Base-by-base conservation (phyloP, 768 basidiomycete species). In the Gymnopilus junonius region DNA sequence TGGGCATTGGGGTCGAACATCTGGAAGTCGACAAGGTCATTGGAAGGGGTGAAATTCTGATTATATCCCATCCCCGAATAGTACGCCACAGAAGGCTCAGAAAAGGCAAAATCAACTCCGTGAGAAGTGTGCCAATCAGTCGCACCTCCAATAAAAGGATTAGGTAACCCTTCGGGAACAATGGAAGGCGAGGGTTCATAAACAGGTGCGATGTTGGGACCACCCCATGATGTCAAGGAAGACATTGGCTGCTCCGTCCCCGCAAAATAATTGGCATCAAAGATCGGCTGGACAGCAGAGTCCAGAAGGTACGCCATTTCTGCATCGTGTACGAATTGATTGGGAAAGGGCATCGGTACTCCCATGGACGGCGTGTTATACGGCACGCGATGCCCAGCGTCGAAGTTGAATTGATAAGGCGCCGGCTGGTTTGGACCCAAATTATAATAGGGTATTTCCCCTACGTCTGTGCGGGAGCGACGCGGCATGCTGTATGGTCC, bases 101-200 rank as follows among this genome's bases (percentile, higher is more conserved):
- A 14, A 51, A 31, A 32, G 27, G 15, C 7, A 29, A 51, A 31
- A 51, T 51, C 48, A 32, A n/a, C 8, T 29, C 32, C 48, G 48
- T 51, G 48, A 31, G 48, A 51, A 51, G 48, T n/a, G 48, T 51
- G 48, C 48, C 48, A 51, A 51, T 51, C 31, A 31, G 45, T 1
- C 5, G 29, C 48, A 17, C 48, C 48, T 32, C n/a, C 48, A 51
- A 10, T 5, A 51, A 29, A 29, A 32, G 29, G 4, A 51, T 51
- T 51, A 51, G 48, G 48, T 51, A 51, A 51, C 27, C 48, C 48
- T 51, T 51, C 48, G 31, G 31, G 48, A 51, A 51, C 29, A 51
- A 51, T 17, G 48, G 29, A 8, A 6, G 31, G 29, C 7, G 8
- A 14, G 15, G 25, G 29, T 32, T 31, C 27, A 31, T 32, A 32